Base-by-base conservation (phyloP, 768 basidiomycete species). In the Peribolospora baueri region DNA sequence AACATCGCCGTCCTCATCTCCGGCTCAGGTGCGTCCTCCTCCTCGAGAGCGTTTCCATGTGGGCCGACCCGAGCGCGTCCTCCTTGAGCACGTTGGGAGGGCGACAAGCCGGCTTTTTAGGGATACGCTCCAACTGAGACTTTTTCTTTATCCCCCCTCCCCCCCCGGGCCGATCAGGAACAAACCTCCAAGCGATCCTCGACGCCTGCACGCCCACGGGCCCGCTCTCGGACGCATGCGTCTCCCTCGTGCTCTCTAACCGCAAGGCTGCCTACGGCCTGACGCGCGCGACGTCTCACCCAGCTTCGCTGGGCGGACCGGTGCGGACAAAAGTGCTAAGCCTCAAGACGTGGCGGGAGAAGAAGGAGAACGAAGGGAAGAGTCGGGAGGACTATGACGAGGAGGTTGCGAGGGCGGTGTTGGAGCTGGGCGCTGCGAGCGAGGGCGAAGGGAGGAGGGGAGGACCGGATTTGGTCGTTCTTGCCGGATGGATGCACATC, bases 401-500 rank as follows among this genome's bases (percentile, higher is more conserved):
- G 3, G 82, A 84, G 64, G 74, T 90, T 1, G 85, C 84, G 6
- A 69, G 74, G 41, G 73, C 77, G 53, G 77, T 86, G 3, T 63
- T 82, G 5, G 64, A 68, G 37, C 75, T 71, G 14, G 68, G 70
- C 5, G 56, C 55, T 9, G 38, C 51, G 46, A 25, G 25, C 25
- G 25, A 25, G 25, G 25, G 25, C 25, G 25, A 25, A 25, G 25
- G 11, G 10, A 25, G 25, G 25, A 11, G 42, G 3, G 54, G 54
- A n/a, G 56, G 56, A 41, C 91, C 91, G 0, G 84, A 95, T 67
- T 66, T 91, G 37, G 76, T 97, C 50, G 83, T 97, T 5, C 73
- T 97, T n/a, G 93, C 91, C 0, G 93, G 93, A 0, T 98, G 87
- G 85, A 95, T 98, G 91, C 90, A 97, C 63, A 84, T 97, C 62